Evolutionary conservation across 2,329 filamentous ascomycete species (phyloP).

Genomic region (Claviceps monticola): DNA sequence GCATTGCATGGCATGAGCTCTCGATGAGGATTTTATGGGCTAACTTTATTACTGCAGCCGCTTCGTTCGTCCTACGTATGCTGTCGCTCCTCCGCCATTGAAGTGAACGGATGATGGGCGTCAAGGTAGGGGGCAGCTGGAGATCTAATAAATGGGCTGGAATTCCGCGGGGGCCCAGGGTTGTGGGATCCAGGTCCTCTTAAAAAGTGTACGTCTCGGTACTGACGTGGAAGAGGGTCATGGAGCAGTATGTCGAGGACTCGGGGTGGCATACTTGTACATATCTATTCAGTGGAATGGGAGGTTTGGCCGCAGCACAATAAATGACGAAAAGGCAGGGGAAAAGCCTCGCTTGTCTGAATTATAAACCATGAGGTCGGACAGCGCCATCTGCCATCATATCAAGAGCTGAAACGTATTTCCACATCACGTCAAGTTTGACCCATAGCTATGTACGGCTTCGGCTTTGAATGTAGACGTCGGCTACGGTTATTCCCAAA

Average conservation of each 20-base stretch:
- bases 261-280: not conserved
- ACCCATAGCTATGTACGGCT: too few relatives aligned
- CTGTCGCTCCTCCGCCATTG: slow-evolving; percentile 51
- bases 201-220: too few relatives aligned
- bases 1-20: not conserved
- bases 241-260: not conserved
- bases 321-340: too few relatives aligned
- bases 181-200: not conserved
- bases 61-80: slow-evolving; percentile 71
- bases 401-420: too few relatives aligned
- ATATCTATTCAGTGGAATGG: not conserved
- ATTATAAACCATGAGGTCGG: too few relatives aligned
- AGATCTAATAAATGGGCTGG: not conserved
- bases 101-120: slow-evolving; percentile 28
- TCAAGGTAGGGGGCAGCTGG: not conserved
- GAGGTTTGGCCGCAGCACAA: not conserved
- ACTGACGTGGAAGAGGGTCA: not conserved
- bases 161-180: too few relatives aligned
- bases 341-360: too few relatives aligned
- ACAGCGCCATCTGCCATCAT: too few relatives aligned
- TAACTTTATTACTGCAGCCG: slow-evolving; percentile 25
- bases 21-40: not conserved
- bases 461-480: too few relatives aligned
- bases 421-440: too few relatives aligned
- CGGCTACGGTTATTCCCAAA: too few relatives aligned